Base-by-base conservation (phyloP, 176 grass and related monocot genomes). In the Puccinellia tenuiflora region DNA sequence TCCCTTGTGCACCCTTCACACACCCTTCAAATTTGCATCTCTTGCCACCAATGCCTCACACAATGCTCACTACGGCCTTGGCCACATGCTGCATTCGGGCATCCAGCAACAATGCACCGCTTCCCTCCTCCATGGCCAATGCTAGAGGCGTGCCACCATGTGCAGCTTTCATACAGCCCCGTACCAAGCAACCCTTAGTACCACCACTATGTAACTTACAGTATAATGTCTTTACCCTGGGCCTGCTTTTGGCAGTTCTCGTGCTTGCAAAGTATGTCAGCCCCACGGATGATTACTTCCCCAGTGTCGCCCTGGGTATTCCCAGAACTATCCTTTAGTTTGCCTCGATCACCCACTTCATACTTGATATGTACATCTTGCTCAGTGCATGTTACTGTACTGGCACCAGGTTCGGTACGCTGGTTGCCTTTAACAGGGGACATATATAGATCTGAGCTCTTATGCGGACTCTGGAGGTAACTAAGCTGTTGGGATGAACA, bases 91-190 rank as follows among this genome's bases (percentile, higher is more conserved):
- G 87, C 87, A 17, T 88, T 88, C 68, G 83, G 78, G 54, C 88
- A 90, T 78, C 79, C 79, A 73, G 83, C 64, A 68, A 86, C 48
- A 45, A 60, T 30, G 34, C 88, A 90, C 45, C 83, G 78, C 65
- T 86, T 90, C 73, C 88, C 88, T 29, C 88, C 88, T 62, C 88
- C 88, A 78, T 90, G 88, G 21, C 83, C 83, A 47, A 90, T 86
- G 79, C 88, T 59, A 90, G 71, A 72, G 88, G 79, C 20, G 88
- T 90, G 63, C 88, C 83, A 72, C 88, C 88, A 82, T 90, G 83
- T 18, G 79, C 88, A 78, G 78, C 55, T 69, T 85, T 86, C 1
- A 22, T 42, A 54, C 88, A 90, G 43, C 68, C 87, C 59, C 28
- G 87, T 37, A 85, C 81, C 59, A 88, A 57, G 81, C 87, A 88